Base-by-base conservation (phyloP, 164 flowering plant species). In the Umbellularia californica region DNA sequence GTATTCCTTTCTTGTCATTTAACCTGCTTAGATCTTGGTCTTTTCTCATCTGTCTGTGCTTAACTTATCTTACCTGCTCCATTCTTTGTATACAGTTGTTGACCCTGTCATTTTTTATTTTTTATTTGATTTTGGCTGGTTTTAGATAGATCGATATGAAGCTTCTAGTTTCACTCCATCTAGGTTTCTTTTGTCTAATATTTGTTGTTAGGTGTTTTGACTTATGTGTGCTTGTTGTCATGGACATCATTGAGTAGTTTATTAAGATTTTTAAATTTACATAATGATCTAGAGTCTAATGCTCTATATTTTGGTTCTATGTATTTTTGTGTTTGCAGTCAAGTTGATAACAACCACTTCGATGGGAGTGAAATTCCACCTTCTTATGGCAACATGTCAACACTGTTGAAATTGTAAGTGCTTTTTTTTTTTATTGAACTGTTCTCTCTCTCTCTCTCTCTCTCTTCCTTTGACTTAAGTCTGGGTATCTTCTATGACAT, bases 271-370 rank as follows among this genome's bases (percentile, higher is more conserved):
- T 33, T 81, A 70, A 85, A 87, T 80, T 50, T 87, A 88, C 83
- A 80, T 76, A 86, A 69, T 15, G 33, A 65, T 58, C 35, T 71
- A 23, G 47, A 35, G 28, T 64, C 25, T 64, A 17, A 47, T 22
- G 9, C 1, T 60, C 41, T 58, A 12, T 22, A n/a, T 58, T 69
- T 58, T 72, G 27, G 5, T 41, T 69, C 23, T 12, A 28, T 15
- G 24, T n/a, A 19, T 15, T 19, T 69, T 60, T 62, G 15, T 19
- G 30, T 65, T 75, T 82, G 79, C 90, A 95, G 99, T 66, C 98
- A 95, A 83, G 90, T 95, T 65, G 99, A 95, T 77, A 95, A 93
- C 86, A 95, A 95, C 85, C 68, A 92, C 84, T 91, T 93, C 77
- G 81, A 78, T 47, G 98, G 97, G 76, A 83, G 69, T 64, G 72